phyloP scores from a whole-genome alignment of 371 early-diverging fungal species.

The Aphelidium insulamus region DNA sequence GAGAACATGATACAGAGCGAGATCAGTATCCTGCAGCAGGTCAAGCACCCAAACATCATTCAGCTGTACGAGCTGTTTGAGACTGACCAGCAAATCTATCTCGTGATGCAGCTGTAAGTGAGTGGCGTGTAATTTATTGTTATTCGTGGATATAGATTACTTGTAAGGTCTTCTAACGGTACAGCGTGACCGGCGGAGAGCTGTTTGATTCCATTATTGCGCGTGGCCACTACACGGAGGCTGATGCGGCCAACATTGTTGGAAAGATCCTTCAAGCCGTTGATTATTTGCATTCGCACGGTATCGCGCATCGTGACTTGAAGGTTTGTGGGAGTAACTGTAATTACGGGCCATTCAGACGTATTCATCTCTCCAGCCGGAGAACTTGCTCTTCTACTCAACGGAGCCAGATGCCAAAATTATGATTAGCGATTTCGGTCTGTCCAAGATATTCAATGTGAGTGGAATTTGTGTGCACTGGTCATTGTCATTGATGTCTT shows the following conservation, averaged over 20 bases:
- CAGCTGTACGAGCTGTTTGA: conserved; percentile 4
- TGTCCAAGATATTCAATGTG: conserved; percentile 1
- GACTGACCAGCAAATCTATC: conserved; percentile 1
- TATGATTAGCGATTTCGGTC: conserved; percentile 39
- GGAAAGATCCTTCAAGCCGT: conserved; percentile 34
- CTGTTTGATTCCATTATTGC: conserved; percentile 68
- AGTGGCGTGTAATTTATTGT: too few relatives aligned
- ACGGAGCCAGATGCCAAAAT: conserved; percentile 26
- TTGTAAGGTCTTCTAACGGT: too few relatives aligned
- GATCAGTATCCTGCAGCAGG: conserved; percentile 3
- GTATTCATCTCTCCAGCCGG: conserved; percentile 70
- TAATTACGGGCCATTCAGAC: too few relatives aligned
- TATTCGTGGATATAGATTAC: too few relatives aligned
- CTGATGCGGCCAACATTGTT: conserved; percentile 50
- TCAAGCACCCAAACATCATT: conserved; percentile 6
- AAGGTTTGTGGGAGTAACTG: too few relatives aligned
- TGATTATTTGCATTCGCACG: conserved; percentile 47
- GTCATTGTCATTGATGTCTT: neutral
- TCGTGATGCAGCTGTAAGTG: conserved; percentile 6
- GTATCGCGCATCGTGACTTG: conserved; percentile 46
- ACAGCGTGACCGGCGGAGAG: conserved; percentile 68
- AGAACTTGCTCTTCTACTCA: conserved; percentile 47
- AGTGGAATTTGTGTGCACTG: neutral
- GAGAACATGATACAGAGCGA: conserved; percentile 6
- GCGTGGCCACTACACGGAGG: conserved; percentile 64